These are phyloP conservation scores for Apiospora saccharicola DNA, from an alignment of 2,329 filamentous ascomycete species.

Conservation along the genomic window DNA sequence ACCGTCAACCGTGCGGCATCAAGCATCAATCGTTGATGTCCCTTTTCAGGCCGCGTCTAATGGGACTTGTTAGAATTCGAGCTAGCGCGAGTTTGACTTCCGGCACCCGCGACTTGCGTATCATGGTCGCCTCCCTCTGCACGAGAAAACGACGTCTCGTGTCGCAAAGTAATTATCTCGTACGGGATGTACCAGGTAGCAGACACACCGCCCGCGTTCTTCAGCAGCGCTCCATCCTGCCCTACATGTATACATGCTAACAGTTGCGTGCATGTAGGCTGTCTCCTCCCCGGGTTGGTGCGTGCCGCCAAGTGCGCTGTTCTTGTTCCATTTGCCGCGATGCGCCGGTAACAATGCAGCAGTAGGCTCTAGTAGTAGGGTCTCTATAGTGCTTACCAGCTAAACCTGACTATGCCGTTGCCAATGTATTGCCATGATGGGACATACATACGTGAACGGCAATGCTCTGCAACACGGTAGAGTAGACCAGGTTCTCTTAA, in stretches of 20 bases:
- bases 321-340: conserved; percentile 22
- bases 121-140: conserved; percentile 14
- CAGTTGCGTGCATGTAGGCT: neutral
- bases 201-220: conserved; percentile 9
- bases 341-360: conserved; percentile 18
- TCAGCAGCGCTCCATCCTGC: neutral
- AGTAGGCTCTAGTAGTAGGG: neutral
- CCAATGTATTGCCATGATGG: neutral
- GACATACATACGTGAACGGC: conserved; percentile 14
- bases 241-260: neutral
- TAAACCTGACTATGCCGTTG: conserved; percentile 8
- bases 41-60: conserved; percentile 17
- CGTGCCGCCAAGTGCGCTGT: conserved; percentile 10
- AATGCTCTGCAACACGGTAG: conserved; percentile 17
- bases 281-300: neutral
- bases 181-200: neutral
- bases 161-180: conserved; percentile 4
- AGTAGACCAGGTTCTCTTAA: neutral
- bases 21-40: neutral
- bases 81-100: conserved; percentile 16
- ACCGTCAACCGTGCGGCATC: neutral
- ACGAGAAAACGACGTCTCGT: conserved; percentile 2
- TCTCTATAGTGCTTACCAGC: conserved; percentile 1
- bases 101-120: conserved; percentile 16
- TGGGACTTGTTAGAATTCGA: conserved; percentile 16